phyloP scores from a whole-genome alignment of 371 early-diverging fungal species.

The Zopfochytrium polystomum region DNA sequence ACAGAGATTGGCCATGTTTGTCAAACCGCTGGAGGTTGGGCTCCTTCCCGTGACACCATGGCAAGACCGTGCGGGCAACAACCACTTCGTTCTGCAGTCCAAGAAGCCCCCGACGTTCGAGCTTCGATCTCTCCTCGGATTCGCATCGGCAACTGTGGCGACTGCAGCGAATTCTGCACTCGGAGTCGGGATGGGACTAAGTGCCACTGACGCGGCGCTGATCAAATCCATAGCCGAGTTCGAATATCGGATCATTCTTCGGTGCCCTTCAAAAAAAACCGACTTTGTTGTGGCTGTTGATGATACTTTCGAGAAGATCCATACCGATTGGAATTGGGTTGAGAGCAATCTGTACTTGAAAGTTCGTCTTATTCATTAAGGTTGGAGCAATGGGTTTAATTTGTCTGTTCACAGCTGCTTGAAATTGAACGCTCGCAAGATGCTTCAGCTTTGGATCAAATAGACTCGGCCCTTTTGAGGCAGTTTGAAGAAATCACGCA shows the following conservation, averaged over 20 bases:
- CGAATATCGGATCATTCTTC: slow-evolving; percentile 45
- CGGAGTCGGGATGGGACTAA: no score
- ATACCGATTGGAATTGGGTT: slow-evolving; percentile 56
- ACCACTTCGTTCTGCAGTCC: slow-evolving; percentile 48
- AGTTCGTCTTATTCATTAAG: slow-evolving; percentile 21
- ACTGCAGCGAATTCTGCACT: not conserved
- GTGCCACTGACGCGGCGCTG: slow-evolving; percentile 17
- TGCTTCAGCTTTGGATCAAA: slow-evolving; percentile 37
- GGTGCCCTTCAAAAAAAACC: slow-evolving; percentile 23
- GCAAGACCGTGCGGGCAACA: slow-evolving; percentile 49
- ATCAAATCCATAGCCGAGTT: slow-evolving; percentile 33
- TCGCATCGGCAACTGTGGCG: not conserved
- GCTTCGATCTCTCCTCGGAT: not conserved
- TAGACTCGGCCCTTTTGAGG: slow-evolving; percentile 39
- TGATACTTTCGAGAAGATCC: slow-evolving; percentile 52
- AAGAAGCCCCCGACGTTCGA: slow-evolving; percentile 24
- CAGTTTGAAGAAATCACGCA: slow-evolving; percentile 54
- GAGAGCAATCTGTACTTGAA: slow-evolving; percentile 48
- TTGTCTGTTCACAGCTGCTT: not conserved
- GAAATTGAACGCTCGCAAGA: not conserved
- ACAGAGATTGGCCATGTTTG: no score
- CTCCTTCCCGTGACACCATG: slow-evolving; percentile 32
- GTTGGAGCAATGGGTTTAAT: not conserved
- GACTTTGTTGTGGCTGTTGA: slow-evolving; percentile 49
- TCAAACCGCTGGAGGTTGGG: slow-evolving; percentile 42